Evolutionary conservation across 139 green algal genomes (phyloP).

Genomic region (Parachlorella kessleri): DNA sequence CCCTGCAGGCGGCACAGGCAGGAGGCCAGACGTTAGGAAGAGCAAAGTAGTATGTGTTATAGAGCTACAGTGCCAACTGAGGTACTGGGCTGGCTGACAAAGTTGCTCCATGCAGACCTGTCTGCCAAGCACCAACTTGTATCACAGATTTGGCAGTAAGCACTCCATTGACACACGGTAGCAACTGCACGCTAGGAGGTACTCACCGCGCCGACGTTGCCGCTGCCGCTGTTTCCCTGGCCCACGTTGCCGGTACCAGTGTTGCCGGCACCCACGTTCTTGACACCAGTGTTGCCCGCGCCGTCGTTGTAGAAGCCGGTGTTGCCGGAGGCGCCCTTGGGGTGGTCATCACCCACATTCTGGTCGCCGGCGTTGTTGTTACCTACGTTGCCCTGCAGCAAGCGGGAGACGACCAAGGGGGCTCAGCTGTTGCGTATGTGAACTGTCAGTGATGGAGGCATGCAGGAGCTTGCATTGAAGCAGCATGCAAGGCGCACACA

Average conservation of each 20-base stretch:
- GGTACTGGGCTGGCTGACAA: not conserved
- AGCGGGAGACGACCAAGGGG: too few relatives aligned
- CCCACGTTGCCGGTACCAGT: not conserved
- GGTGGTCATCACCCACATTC: not conserved
- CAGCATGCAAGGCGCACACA: too few relatives aligned
- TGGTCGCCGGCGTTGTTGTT: not conserved
- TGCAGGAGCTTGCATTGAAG: too few relatives aligned
- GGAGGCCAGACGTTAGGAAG: not conserved
- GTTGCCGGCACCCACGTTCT: not conserved
- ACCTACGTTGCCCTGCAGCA: not conserved
- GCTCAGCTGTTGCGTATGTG: too few relatives aligned
- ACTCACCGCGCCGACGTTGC: not conserved
- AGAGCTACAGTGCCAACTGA: not conserved
- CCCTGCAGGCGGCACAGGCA: not conserved
- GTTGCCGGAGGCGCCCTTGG: not conserved
- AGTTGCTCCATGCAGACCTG: too few relatives aligned
- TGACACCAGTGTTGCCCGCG: not conserved
- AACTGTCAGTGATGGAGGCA: too few relatives aligned
- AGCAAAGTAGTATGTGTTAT: not conserved
- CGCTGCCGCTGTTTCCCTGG: not conserved
- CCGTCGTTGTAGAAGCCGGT: not conserved
- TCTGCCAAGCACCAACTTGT: too few relatives aligned
- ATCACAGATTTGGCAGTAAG: not conserved
- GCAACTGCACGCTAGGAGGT: not conserved
- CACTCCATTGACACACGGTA: not conserved